Evolutionary conservation across 805 yeast genomes (phyloP), one percentile per base, ranked within the genome.

Genomic region (Zygosaccharomyces pseudorouxii): DNA sequence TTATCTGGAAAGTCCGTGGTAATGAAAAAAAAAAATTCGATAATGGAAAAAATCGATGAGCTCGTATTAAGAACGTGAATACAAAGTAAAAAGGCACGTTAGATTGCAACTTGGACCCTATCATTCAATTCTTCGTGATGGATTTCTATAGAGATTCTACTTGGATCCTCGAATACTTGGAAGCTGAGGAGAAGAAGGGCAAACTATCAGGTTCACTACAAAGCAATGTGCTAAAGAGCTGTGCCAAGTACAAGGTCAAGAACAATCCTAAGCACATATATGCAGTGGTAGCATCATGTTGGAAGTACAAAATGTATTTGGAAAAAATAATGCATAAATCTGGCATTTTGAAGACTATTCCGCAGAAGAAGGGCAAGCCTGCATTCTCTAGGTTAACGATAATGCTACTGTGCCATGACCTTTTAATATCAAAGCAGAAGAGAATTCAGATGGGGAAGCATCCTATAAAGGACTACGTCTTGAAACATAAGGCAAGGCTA

Each of bases 361-460:
- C 69, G 2, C 76, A 75, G 52, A 69, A 69, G 54, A 73, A 68
- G 33, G 81, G 79, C 29, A 76, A 74, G 48, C 76, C 74, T 50
- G 60, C 85, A 19, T 76, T 76, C 44, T 53, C 58, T 29, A 55
- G 59, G 38, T 42, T 60, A 39, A 67, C 71, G 1, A 48, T 67
- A 2, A 53, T 82, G 46, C 70, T 92, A 7, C 67, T 92, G 67
- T 84, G 84, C 1, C 95, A 92, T 60, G 99, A 92, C 68, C 71
- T 89, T 46, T 65, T 90, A 5, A 75, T 93, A 49, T 77, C 92
- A 5, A 78, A 81, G 54, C 75, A 80, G 23, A 93, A 95, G 9
- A 71, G 97, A 52, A 84, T 92, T 50, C 95, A 89, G 63, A 84
- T 89, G 74, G 95, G 95, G 5, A 90, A 89, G 59, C 89, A 84